Evolutionary conservation across 1,284 basidiomycete species (phyloP), one percentile per base, ranked within the genome.

Genomic region (Marasmius oreades): DNA sequence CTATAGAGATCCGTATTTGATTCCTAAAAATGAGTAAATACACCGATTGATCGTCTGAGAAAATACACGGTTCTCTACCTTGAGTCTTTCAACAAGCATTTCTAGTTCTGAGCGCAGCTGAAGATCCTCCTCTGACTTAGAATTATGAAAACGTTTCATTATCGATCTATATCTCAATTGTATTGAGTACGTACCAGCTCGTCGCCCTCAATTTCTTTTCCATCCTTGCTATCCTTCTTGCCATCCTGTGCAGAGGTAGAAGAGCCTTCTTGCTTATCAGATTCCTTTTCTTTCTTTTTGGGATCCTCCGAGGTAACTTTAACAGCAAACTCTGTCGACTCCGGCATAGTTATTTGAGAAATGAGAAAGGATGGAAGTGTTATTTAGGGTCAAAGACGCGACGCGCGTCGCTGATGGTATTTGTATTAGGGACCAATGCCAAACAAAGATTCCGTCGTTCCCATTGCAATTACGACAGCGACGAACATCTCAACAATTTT

Each of bases 71-170:
- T 28, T 37, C 62, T 72, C 56, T 63, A 95, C 95, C 78, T 92
- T 93, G 59, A 99, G 73, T 48, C 97, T 85, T 71, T 99, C 95
- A 26, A 97, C 87, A 24, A 99, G 84, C 95, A 99, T 97, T 70
- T 99, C 97, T 33, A 99, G 82, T 76, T 99, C 95, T 59, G 86
- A 90, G 76, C 93, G 93, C 59, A 99, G 85, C 69, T 96, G 93
- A 34, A 90, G 77, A 70, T 99, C 97, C 73, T 99, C 96, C 69
- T 99, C 97, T 20, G 91, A 93, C 93, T 95, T 62, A 0, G 57
- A 55, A 43, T 52, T 14, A 56, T 37, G 47, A 53, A 31, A 28
- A 24, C n/a, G n/a, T n/a, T n/a, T n/a, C n/a, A n/a, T 53, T 56
- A 64, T 42, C 63, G 62, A 59, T 62, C 39, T 10, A 26, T 48